Base-by-base conservation (phyloP, 2,329 filamentous ascomycete species). In the Diaporthe ampelina region DNA sequence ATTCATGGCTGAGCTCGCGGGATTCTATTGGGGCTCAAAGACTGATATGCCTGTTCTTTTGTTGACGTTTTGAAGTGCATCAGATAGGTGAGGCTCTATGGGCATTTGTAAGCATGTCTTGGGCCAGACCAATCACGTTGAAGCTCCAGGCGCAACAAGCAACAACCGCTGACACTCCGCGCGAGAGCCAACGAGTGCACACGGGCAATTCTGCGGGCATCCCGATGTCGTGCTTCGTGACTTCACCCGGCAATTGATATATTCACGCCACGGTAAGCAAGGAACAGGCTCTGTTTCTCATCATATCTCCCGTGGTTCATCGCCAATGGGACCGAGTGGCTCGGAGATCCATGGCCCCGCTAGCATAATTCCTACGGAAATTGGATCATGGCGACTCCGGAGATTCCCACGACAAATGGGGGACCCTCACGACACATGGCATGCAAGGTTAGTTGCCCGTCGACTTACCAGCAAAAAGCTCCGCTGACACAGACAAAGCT, bases 61-160 rank as follows among this genome's bases (percentile, higher is more conserved):
- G 7, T 58, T 37, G 35, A 11, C 45, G 13, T 21, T 4, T 26
- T 21, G 37, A 4, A 43, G 13, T 43, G 17, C 40, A 19, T 43
- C 17, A 19, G 3, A 48, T 21, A 48, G 7, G 43, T 26, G n/a
- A 43, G 37, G 58, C 57, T 45, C 24, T 0, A 19, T 3, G 24
- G 15, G 40, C 9, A 65, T 65, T 48, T 65, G 59, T 65, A 65
- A 65, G 59, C 59, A 65, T 6, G 17, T 3, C 59, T 15, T 35
- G 4, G 2, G 15, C 6, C 43, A 35, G 59, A 35, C 59, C 59
- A 65, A 50, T 65, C 59, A 65, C 19, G 29, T 29, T 29, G 29
- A 29, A 29, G 29, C 29, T 29, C 29, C 29, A 29, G 29, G 29
- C 29, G 29, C 29, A 29, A 29, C 29, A 29, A 29, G 29, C 29